Conservation (phyloP, 179 eudicot genomes). For the Camellia oleifera region DNA sequence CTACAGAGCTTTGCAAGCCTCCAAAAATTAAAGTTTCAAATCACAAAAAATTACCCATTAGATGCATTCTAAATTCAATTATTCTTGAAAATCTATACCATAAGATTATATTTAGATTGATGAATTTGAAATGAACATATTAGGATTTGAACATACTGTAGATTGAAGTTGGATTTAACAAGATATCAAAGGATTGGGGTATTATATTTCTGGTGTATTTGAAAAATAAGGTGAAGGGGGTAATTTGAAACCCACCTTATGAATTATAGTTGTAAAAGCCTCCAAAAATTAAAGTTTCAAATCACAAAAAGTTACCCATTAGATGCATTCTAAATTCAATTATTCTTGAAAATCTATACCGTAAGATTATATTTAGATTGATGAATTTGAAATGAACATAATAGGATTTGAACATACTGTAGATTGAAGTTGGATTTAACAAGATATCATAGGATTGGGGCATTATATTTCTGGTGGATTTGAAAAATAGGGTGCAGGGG, state of each 20-base stretch:
- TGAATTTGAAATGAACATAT: background rate
- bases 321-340: background rate
- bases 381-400: background rate
- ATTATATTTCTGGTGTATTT: background rate
- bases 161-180: constrained; percentile 7
- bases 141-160: background rate
- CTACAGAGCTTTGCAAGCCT: background rate
- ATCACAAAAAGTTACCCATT: background rate
- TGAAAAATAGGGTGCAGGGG: background rate
- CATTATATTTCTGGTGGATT: background rate
- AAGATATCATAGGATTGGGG: background rate
- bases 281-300: background rate
- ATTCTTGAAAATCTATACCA: background rate
- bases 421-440: constrained; percentile 8
- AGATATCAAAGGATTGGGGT: background rate
- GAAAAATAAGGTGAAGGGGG: background rate
- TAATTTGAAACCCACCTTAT: background rate
- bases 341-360: background rate
- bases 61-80: background rate
- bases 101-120: background rate
- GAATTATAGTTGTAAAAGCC: background rate
- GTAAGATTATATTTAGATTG: background rate
- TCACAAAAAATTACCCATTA: background rate
- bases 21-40: background rate
- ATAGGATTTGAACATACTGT: background rate